Evolutionary conservation across 805 yeast genomes (phyloP).

Genomic region (Alloascoidea hylecoeti): DNA sequence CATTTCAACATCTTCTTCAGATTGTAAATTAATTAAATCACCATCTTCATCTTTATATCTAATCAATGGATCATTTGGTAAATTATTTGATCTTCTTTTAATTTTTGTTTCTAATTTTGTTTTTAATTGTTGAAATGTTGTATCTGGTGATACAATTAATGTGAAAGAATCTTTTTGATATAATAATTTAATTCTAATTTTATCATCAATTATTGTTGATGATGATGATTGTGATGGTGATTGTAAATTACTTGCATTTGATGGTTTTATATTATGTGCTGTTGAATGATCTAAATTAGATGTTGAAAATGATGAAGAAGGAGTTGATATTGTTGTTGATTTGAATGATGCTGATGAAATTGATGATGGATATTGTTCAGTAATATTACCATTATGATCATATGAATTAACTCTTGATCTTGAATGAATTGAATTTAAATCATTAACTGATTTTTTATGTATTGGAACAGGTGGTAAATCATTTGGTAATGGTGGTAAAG

Average conservation of each 20-base stretch:
- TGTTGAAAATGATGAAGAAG: background rate
- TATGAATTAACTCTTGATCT: background rate
- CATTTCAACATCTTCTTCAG: slow-evolving; percentile 79
- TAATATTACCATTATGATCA: background rate
- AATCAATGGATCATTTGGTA: slow-evolving; percentile 23
- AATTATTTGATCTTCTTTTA: background rate
- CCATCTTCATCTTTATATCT: slow-evolving; percentile 93
- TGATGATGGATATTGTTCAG: background rate
- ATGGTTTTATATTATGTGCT: background rate
- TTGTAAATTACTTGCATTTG: background rate
- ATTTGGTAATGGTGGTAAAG: background rate
- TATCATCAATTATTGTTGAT: background rate
- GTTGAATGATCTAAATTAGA: background rate
- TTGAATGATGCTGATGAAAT: background rate
- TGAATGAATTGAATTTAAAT: background rate
- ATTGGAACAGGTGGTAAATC: too few species aligned
- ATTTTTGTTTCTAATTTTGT: background rate
- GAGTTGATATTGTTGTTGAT: too few species aligned
- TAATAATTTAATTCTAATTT: background rate
- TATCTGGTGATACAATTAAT: background rate
- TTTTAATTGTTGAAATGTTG: background rate
- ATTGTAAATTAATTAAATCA: slow-evolving; percentile 73
- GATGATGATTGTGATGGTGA: background rate
- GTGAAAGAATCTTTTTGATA: background rate
- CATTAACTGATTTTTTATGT: background rate